A percentile compares a stretch with the other conserved stretches of the same genome.
Evolutionary conservation across 169 alveolate species (phyloP).

Genomic region (Eimeria sp.): DNA sequence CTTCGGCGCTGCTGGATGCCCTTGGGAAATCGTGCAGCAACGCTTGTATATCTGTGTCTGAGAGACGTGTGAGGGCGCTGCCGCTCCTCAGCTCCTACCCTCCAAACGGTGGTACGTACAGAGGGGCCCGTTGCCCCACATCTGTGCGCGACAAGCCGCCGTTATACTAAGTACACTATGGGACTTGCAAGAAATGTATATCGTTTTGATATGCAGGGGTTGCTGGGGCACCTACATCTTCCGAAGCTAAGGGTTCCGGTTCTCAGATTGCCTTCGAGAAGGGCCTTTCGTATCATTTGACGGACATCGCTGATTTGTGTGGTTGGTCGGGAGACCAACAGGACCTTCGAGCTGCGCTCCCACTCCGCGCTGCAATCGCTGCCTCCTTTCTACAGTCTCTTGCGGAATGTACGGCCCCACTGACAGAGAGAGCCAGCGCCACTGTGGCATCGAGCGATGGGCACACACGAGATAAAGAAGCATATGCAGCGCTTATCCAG

Average conservation of each 20-base stretch:
- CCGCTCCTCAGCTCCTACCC: conserved; percentile 21
- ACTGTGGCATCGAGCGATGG: not conserved
- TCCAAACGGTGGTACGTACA: conserved; percentile 11
- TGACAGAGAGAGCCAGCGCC: conserved; percentile 1
- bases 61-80: conserved; percentile 39
- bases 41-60: conserved; percentile 6
- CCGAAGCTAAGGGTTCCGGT: not conserved
- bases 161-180: not conserved
- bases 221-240: not conserved
- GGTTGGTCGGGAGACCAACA: conserved; percentile 16
- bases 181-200: not conserved
- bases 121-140: not conserved
- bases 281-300: conserved; percentile 6
- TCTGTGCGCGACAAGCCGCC: not conserved
- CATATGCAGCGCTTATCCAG: conserved; percentile 1
- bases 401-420: conserved; percentile 22
- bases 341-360: conserved; percentile 35
- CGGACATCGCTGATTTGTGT: conserved; percentile 26
- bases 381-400: conserved; percentile 49
- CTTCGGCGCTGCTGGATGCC: conserved; percentile 17
- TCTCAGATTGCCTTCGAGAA: not conserved
- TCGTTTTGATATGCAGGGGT: not conserved
- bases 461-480: not conserved
- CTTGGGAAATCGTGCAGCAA: conserved; percentile 35
- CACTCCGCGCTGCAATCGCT: conserved; percentile 51